Conservation (phyloP, 1,284 basidiomycete species). For the Papiliotrema flavescens region DNA sequence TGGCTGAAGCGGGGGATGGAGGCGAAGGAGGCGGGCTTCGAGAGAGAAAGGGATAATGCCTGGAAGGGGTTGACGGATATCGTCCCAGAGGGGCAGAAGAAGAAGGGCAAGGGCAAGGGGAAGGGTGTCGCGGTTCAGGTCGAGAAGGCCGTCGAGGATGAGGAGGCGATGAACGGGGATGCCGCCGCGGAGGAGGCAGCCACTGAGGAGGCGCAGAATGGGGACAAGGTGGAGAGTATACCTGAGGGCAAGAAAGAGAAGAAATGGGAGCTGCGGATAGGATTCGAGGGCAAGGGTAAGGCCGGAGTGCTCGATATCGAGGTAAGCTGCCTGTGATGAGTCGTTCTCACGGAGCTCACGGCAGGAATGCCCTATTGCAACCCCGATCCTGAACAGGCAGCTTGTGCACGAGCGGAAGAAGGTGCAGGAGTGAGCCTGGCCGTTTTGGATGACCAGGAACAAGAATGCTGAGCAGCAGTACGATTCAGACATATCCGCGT, state of each 20-base stretch:
- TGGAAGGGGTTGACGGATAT: neutral
- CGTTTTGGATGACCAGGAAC: neutral
- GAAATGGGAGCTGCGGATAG: conserved; percentile 54
- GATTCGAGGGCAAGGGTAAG: conserved; percentile 80
- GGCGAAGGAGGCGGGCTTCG: neutral
- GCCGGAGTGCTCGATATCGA: neutral
- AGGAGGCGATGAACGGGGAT: conserved; percentile 14
- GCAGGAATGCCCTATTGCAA: conserved; percentile 91
- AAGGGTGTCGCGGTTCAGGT: neutral
- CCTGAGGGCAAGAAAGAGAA: conserved; percentile 9
- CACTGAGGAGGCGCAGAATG: conserved; percentile 27
- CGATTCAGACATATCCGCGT: conserved; percentile 74
- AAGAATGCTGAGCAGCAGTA: conserved; percentile 54
- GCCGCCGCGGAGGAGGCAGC: conserved; percentile 11
- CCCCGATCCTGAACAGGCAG: conserved; percentile 70
- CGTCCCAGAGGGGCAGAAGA: neutral
- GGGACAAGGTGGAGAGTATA: conserved; percentile 21
- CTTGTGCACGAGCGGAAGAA: conserved; percentile 62
- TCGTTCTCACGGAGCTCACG: neutral
- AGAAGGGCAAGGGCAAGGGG: neutral
- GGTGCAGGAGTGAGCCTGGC: conserved; percentile 61
- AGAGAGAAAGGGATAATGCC: neutral
- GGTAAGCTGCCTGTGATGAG: neutral
- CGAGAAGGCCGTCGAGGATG: conserved; percentile 13
- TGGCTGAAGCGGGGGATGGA: conserved; percentile 5